Base-by-base conservation (phyloP, 345 rosid genomes). In the Hibiscus tridactylites region DNA sequence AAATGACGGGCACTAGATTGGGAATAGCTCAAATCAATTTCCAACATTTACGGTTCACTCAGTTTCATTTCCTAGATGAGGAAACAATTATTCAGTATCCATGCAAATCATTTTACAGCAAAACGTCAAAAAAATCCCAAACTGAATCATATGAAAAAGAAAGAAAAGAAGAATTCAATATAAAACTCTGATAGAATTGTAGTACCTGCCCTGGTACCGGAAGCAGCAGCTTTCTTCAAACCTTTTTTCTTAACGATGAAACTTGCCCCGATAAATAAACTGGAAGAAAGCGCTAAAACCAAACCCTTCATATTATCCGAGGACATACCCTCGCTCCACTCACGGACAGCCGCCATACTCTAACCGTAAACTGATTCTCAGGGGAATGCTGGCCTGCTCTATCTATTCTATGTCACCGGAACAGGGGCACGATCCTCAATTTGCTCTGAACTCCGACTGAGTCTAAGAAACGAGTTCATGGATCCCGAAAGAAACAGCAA, bases 191-290 rank as follows among this genome's bases (percentile, higher is more conserved):
- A 16, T 42, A 60, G 11, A 44, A 60, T 9, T 71, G 6, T 19
- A 46, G 11, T 84, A 91, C 97, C 96, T 57, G 97, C 97, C 79
- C 96, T 79, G 53, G 83, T 77, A 7, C 96, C 94, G 76, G 94
- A 82, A 62, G 83, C 73, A 0, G 79, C 92, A 54, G 96, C 94
- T 73, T 79, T 87, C 81, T 90, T 90, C 81, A 92, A 82, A 1
- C 97, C 97, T 77, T 92, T 92, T 79, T 92, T 90, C 87, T 92
- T 92, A 57, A 92, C 84, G 56, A 92, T 92, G 86, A 92, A 92
- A 71, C 96, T 90, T 37, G 91, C 91, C 24, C 97, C 97, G 64
- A 90, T 92, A 80, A 92, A 92, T 24, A 86, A 70, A 78, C 97
- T 92, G 2, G 96, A 92, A 58, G 96, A 88, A 57, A 92, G 67